Evolutionary conservation across 306 rosid genomes (phyloP).

Genomic region (Cucumis hystrix): DNA sequence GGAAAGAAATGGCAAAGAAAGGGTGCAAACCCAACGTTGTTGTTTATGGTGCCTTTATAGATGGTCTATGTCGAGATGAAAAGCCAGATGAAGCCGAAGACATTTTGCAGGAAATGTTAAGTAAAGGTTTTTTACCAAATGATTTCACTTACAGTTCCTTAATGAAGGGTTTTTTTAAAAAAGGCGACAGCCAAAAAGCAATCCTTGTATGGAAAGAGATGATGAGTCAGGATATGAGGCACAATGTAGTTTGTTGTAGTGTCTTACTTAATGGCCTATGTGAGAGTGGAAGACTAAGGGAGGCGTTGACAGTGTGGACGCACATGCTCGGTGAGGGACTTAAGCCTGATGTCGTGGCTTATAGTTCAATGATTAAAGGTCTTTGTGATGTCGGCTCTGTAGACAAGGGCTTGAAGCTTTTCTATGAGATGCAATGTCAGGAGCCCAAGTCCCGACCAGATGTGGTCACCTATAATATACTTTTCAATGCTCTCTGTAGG

Average conservation of each 20-base stretch:
- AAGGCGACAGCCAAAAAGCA: constrained; percentile 50
- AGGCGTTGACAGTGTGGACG: constrained; percentile 80
- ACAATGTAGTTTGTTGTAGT: constrained; percentile 57
- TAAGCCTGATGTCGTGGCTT: constrained; percentile 80
- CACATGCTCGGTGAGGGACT: constrained; percentile 66
- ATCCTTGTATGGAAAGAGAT: constrained; percentile 75
- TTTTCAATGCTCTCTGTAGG: constrained; percentile 54
- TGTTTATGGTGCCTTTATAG: constrained; percentile 58
- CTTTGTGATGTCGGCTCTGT: constrained; percentile 56
- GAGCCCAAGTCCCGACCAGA: constrained; percentile 55
- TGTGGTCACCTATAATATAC: constrained; percentile 69
- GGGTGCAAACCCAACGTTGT: constrained; percentile 58
- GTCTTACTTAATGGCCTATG: constrained; percentile 68
- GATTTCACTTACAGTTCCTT: constrained; percentile 63
- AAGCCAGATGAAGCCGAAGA: constrained; percentile 53
- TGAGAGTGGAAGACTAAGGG: constrained; percentile 54
- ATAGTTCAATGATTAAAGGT: constrained; percentile 88
- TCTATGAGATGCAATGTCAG: constrained; percentile 69
- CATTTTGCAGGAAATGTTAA: constrained; percentile 50
- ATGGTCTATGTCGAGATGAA: constrained; percentile 81
- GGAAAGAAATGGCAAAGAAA: constrained; percentile 60
- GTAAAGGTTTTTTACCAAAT: constrained; percentile 49
- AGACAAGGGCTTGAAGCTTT: constrained; percentile 74
- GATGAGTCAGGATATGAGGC: constrained; percentile 20
- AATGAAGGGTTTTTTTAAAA: constrained; percentile 62